phyloP scores from a whole-genome alignment of 2,329 filamentous ascomycete species.

The Neofusicoccum umdonicola region DNA sequence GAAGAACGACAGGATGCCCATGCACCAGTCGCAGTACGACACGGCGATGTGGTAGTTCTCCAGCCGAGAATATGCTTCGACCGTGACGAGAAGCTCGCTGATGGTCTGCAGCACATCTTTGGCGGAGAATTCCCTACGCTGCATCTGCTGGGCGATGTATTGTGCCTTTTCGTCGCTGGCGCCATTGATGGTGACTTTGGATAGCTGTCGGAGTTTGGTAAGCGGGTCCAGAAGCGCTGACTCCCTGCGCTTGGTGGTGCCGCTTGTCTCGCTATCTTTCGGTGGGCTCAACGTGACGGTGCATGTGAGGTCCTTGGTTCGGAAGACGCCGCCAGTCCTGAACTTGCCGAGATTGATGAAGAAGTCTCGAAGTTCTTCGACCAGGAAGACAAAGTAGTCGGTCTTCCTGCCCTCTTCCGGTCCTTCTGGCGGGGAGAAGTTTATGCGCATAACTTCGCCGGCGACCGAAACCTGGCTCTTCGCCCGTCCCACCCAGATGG shows the following conservation, averaged over 20 bases:
- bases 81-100: neutral
- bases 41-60: neutral
- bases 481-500: neutral
- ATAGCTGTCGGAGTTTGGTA: neutral
- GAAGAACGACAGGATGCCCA: neutral
- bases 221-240: neutral
- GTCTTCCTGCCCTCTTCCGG: neutral
- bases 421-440: neutral
- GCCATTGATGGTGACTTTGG: neutral
- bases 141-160: neutral
- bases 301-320: neutral
- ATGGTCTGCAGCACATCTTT: neutral
- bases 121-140: neutral
- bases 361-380: neutral
- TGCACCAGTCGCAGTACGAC: neutral
- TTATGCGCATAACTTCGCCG: constrained; percentile 1
- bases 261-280: neutral
- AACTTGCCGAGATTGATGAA: constrained; percentile 6
- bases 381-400: constrained; percentile 1
- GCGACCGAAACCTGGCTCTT: neutral
- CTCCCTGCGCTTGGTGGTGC: neutral
- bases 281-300: neutral
- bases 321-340: neutral
- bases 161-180: neutral
- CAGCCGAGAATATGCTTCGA: neutral